Evolutionary conservation across 1,139 yeast genomes (phyloP), one percentile per base, ranked within the genome.

Genomic region (Komagataea norvegica): DNA sequence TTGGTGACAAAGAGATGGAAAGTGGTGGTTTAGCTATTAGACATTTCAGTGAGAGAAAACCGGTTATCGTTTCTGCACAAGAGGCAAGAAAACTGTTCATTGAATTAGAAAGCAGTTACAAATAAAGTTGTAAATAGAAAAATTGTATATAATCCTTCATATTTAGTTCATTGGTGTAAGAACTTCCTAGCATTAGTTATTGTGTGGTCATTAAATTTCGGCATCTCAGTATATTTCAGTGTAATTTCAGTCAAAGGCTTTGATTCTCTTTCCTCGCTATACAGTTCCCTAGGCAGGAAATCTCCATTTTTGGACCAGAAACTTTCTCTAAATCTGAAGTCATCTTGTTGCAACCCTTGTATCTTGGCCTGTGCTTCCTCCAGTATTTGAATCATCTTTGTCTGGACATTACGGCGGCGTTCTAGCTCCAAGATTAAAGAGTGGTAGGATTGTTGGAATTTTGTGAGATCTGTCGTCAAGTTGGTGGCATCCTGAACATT

Each of bases 1-100:
- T 91, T 34, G 99, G 99, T 21, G 96, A 88, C 53, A 77, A 77
- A 51, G 99, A 91, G 56, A 65, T 83, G 8, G 76, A 72, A 38
- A 63, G 64, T 30, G 73, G 75, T 0, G 74, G 75, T 1, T 68
- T 81, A 20, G 80, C 94, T 3, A 72, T 91, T 6, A 72, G 96
- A 54, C 62, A 77, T 15, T 67, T 88, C 31, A 77, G 70, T 30
- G 69, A 67, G 45, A 68, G 79, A 44, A 70, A 67, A 43, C 62
- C 80, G 10, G 60, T 61, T 31, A 65, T 37, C 62, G 38, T 78
- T 49, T 60, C 67, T 1, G 55, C 66, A 3, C 68, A 68, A 5
- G 77, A 77, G 39, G 69, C 77, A 10, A 67, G 70, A 46, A 45
- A 62, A 8, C 62, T 61, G 51, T 81, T 83, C 54, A 63, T 67